Conservation (phyloP, 805 yeast genomes). For the Starmerella davenportii region DNA sequence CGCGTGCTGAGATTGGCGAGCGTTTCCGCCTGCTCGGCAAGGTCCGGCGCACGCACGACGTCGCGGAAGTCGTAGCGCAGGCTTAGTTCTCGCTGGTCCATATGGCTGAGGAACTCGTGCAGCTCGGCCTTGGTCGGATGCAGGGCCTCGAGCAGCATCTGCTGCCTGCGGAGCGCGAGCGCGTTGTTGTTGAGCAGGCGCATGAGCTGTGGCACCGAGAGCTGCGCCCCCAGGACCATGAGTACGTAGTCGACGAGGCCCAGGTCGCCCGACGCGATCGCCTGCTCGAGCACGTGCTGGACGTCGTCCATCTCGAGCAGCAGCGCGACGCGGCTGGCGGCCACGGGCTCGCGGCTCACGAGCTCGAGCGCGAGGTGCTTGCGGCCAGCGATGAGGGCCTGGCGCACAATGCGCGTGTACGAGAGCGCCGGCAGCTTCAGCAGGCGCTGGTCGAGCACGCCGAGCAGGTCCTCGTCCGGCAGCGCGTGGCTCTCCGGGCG, state of each 20-base stretch:
- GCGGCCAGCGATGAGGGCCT: conserved; percentile 73
- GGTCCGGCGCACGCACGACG: conserved; percentile 7
- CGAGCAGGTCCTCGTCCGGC: conserved; percentile 43
- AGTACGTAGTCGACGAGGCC: conserved; percentile 45
- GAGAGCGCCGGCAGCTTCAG: conserved; percentile 29
- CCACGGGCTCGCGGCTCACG: conserved; percentile 47
- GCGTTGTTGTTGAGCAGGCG: conserved; percentile 37
- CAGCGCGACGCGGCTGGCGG: conserved; percentile 42
- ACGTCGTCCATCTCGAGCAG: conserved; percentile 55
- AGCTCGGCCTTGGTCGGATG: conserved; percentile 25
- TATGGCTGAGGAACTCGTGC: conserved; percentile 44
- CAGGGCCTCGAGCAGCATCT: conserved; percentile 16
- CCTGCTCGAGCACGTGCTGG: conserved; percentile 47
- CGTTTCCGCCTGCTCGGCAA: conserved; percentile 12
- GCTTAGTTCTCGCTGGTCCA: conserved; percentile 29
- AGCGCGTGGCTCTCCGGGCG: conserved; percentile 21
- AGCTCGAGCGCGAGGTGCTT: conserved; percentile 44
- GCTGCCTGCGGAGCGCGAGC: conserved; percentile 28
- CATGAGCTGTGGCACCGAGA: conserved; percentile 51
- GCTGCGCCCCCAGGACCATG: conserved; percentile 33
- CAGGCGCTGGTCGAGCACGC: conserved; percentile 33
- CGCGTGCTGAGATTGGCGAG: conserved; percentile 19
- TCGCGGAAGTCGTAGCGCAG: conserved; percentile 8
- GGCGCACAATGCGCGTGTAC: conserved; percentile 39
- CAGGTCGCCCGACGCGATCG: conserved; percentile 41